phyloP scores from a whole-genome alignment of 2,329 filamentous ascomycete species.

The Ascochyta pisi region DNA sequence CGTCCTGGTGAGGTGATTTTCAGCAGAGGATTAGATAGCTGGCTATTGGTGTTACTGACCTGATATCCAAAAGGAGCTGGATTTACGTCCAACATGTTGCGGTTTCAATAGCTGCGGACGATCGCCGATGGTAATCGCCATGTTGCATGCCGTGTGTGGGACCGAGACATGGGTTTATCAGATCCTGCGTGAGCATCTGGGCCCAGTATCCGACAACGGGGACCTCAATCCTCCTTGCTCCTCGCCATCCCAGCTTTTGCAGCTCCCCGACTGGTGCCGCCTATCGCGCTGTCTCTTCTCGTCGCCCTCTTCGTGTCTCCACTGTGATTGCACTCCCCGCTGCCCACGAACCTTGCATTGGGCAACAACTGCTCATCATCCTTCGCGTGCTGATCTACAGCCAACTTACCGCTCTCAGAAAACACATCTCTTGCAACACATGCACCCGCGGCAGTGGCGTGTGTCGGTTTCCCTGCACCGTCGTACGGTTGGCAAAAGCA shows the following conservation, averaged over 20 bases:
- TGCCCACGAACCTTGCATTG: constrained; percentile 9
- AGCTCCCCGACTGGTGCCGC: not conserved
- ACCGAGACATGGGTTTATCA: not conserved
- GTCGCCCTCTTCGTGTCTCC: not conserved
- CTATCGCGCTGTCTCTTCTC: not conserved
- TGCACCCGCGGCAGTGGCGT: constrained; percentile 3
- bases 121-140: constrained; percentile 8
- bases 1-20: not conserved
- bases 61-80: not conserved
- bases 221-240: constrained; percentile 3
- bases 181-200: not conserved
- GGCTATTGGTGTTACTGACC: not conserved
- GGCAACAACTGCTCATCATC: constrained; percentile 6
- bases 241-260: not conserved
- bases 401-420: not conserved
- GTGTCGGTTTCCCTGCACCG: constrained; percentile 23
- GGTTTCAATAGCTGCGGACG: not conserved
- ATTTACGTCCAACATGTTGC: not conserved
- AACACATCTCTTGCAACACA: not conserved
- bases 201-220: not conserved
- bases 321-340: not conserved
- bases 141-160: not conserved
- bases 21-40: not conserved
- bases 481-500: constrained; percentile 49
- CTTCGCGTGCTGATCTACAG: not conserved